Base-by-base conservation (phyloP, 1,139 yeast species). In the Candida glucosophila region DNA sequence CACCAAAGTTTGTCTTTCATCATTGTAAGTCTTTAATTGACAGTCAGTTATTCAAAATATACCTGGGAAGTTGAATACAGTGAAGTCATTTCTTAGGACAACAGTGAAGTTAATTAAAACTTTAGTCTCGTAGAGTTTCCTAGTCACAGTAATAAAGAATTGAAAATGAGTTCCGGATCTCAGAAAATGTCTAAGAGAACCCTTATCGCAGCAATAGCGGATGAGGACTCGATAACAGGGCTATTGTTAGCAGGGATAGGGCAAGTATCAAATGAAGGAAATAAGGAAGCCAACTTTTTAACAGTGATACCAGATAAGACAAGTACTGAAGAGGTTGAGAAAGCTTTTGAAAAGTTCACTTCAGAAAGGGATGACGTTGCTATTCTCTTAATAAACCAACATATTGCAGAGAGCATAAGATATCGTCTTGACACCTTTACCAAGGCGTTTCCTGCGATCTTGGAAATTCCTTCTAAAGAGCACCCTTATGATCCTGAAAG, bases 401-500 rank as follows among this genome's bases (percentile, higher is more conserved):
- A 86, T 55, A 67, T 90, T 41, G 98, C 98, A 8, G 97, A 92
- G 46, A 69, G 75, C 43, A 90, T 90, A 32, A 71, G 99, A 53
- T 69, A 67, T 40, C 68, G 72, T 39, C 86, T 90, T 25, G 99
- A 92, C 47, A 66, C 72, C 25, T 90, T 72, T 55, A 76, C 94
- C 17, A 76, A 77, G 41, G 95, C 98, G 7, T 90, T 90, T 56
- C 99, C 99, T 5, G 96, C 98, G 3, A 76, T 90, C 27, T 67
- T 90, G 47, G 99, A 90, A 57, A 90, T 90, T 40, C 99, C 99
- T 20, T 83, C 97, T 11, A 90, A 90, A 61, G 99, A 90, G 49
- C 97, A 90, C 52, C 98, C 99, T 13, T 90, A 90, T 52, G 88
- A 90, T 53, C 98, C 98, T 14, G 97, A 88, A 53, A 92, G 88